A percentile compares a stretch with the other conserved stretches of the same genome.
Conservation (phyloP, 1,139 yeast genomes). For the Suhomyces atakaporum region DNA sequence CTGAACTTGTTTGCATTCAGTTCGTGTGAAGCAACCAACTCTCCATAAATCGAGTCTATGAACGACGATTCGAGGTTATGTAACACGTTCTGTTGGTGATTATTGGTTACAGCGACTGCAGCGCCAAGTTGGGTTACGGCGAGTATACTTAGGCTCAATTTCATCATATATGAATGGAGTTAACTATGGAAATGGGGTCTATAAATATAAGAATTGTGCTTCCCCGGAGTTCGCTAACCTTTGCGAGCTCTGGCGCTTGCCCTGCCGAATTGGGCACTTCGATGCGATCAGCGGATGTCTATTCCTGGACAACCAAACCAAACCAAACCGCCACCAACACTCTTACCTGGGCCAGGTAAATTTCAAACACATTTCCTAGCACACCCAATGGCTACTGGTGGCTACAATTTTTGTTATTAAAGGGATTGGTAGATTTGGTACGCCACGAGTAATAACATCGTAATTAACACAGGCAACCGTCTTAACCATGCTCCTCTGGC, state of each 20-base stretch:
- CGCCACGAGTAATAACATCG: no score
- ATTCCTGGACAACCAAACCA: no score
- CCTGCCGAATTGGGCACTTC: slow-evolving; percentile 1
- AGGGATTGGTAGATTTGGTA: no score
- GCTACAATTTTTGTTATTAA: no score
- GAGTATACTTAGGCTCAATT: background rate
- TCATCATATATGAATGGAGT: background rate
- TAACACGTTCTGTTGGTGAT: background rate
- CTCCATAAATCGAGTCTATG: slow-evolving; percentile 32
- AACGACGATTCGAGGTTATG: slow-evolving; percentile 15
- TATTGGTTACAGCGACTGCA: background rate
- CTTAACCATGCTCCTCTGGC: no score
- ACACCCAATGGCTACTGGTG: no score
- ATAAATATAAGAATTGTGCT: background rate
- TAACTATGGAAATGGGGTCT: background rate
- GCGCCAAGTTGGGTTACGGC: slow-evolving; percentile 3
- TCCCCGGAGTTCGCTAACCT: no score
- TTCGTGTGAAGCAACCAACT: slow-evolving; percentile 18
- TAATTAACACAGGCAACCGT: no score
- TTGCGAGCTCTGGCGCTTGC: slow-evolving; percentile 2
- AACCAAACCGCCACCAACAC: no score
- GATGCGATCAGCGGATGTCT: slow-evolving; percentile 1
- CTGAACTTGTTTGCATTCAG: slow-evolving; percentile 7
- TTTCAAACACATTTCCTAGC: no score
- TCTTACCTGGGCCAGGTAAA: no score